A percentile compares a stretch with the other conserved stretches of the same genome.
phyloP scores from a whole-genome alignment of 2,329 filamentous ascomycete species.

The Rhytidhysteron rufulum region DNA sequence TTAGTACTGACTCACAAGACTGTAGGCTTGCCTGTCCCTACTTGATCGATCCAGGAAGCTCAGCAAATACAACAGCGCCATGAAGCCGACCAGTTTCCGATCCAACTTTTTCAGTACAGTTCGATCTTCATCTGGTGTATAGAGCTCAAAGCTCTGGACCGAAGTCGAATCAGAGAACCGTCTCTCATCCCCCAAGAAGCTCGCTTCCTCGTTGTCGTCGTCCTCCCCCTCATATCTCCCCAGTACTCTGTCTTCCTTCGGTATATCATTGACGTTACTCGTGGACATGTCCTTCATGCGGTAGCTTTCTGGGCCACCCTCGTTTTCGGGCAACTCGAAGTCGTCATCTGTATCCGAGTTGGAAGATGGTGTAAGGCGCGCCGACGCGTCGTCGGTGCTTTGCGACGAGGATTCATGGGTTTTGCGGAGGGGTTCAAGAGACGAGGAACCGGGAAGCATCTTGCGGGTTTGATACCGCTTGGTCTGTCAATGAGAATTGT shows the following conservation, averaged over 20 bases:
- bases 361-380: slow-evolving; percentile 17
- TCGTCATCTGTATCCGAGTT: slow-evolving; percentile 6
- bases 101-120: slow-evolving; percentile 73
- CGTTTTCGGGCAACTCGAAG: not conserved
- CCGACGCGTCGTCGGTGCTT: slow-evolving; percentile 19
- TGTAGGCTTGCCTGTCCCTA: slow-evolving; percentile 44
- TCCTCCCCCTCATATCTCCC: slow-evolving; percentile 7
- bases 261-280: not conserved
- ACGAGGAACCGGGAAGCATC: not conserved
- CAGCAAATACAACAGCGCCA: slow-evolving; percentile 78
- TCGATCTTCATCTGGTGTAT: slow-evolving; percentile 67
- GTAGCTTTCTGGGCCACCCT: not conserved
- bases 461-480: too few relatives aligned
- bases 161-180: slow-evolving; percentile 20
- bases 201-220: slow-evolving; percentile 23
- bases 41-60: slow-evolving; percentile 84
- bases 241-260: not conserved
- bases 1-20: too few relatives aligned
- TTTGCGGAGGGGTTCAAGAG: slow-evolving; percentile 9
- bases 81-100: slow-evolving; percentile 70
- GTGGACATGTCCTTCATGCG: slow-evolving; percentile 2
- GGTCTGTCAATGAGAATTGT: too few relatives aligned
- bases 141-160: slow-evolving; percentile 48
- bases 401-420: slow-evolving; percentile 12
- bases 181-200: slow-evolving; percentile 13